Evolutionary conservation across 306 rosid species (phyloP).

Genomic region (Gastrolobium villosum): DNA sequence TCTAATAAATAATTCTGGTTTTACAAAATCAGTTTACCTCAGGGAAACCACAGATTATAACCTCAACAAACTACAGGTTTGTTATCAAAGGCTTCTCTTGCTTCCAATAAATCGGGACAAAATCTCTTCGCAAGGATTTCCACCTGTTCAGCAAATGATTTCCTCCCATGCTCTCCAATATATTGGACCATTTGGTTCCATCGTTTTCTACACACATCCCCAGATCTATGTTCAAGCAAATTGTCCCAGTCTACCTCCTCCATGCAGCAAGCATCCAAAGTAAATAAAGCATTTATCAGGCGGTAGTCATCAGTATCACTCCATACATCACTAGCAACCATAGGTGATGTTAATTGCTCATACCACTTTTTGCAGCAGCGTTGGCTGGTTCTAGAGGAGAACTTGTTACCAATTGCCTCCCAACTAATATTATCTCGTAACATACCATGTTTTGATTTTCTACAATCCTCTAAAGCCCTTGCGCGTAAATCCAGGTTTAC

Average conservation of each 20-base stretch:
- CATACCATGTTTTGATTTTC: slow-evolving; percentile 65
- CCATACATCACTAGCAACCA: slow-evolving; percentile 66
- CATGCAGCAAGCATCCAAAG: slow-evolving; percentile 66
- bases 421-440: slow-evolving; percentile 72
- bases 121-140: slow-evolving; percentile 63
- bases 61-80: slow-evolving; percentile 47
- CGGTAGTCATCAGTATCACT: slow-evolving; percentile 70
- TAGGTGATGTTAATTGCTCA: slow-evolving; percentile 64
- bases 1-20: background rate
- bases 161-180: slow-evolving; percentile 60
- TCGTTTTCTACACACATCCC: slow-evolving; percentile 68
- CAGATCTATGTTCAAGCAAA: slow-evolving; percentile 67
- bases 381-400: slow-evolving; percentile 56
- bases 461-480: slow-evolving; percentile 58
- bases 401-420: slow-evolving; percentile 63
- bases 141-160: slow-evolving; percentile 72
- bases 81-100: slow-evolving; percentile 60
- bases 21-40: slow-evolving; percentile 8
- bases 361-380: slow-evolving; percentile 69
- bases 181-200: slow-evolving; percentile 75
- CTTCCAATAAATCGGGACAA: slow-evolving; percentile 57
- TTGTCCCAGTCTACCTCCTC: slow-evolving; percentile 84
- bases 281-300: slow-evolving; percentile 56
- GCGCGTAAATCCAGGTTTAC: slow-evolving; percentile 67
- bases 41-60: background rate